Conservation (phyloP, 2,329 filamentous ascomycete species). For the Geosmithia putterillii region DNA sequence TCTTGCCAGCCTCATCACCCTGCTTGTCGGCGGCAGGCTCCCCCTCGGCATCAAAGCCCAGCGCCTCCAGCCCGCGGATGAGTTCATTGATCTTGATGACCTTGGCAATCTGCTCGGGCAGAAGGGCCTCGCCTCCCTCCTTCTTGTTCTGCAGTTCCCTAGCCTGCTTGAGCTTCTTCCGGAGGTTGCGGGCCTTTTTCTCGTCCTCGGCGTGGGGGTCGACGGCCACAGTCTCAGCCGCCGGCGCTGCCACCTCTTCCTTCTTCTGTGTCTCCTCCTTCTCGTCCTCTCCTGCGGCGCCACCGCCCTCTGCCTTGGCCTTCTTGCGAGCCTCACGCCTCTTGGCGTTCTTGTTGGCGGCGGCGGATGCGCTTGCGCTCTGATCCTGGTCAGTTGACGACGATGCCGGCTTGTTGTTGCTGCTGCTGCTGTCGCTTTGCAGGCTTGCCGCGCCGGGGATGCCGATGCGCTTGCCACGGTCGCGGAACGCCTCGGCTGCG, state of each 20-base stretch:
- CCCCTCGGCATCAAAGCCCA: constrained; percentile 75
- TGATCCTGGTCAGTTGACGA: not conserved
- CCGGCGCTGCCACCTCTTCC: constrained; percentile 3
- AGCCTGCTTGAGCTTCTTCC: constrained; percentile 92
- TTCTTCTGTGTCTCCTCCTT: not conserved
- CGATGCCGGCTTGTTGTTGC: not conserved
- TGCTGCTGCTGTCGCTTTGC: constrained; percentile 27
- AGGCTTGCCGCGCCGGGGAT: constrained; percentile 63
- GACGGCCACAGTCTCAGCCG: constrained; percentile 12
- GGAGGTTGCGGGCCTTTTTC: constrained; percentile 83
- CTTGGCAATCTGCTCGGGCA: constrained; percentile 94
- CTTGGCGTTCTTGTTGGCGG: constrained; percentile 81
- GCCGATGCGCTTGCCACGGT: constrained; percentile 45
- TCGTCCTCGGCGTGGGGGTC: constrained; percentile 71
- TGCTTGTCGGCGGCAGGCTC: constrained; percentile 32
- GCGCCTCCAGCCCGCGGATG: constrained; percentile 69
- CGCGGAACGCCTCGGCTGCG: constrained; percentile 75
- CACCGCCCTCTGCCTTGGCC: constrained; percentile 44
- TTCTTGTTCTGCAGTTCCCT: constrained; percentile 86
- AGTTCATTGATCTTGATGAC: constrained; percentile 95
- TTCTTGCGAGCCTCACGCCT: constrained; percentile 43
- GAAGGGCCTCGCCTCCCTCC: constrained; percentile 66
- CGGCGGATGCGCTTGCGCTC: constrained; percentile 28
- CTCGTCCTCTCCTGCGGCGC: constrained; percentile 18
- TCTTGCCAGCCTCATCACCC: constrained; percentile 1